These are phyloP conservation scores for Monosporozyma aerobia DNA, from an alignment of 805 yeast genomes.

Conservation along the genomic window DNA sequence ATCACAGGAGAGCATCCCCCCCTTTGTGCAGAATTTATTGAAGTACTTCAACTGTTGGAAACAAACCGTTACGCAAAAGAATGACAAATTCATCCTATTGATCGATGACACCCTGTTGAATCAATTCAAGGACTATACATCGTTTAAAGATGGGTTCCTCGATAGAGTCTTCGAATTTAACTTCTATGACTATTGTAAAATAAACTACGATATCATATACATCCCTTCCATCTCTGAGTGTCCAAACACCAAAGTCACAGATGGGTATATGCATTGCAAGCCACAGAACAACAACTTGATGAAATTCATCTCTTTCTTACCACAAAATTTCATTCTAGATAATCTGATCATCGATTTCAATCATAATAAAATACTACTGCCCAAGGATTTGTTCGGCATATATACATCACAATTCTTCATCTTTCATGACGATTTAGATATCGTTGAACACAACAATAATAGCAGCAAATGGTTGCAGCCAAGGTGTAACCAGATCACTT, in stretches of 20 bases:
- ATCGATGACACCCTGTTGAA: neutral
- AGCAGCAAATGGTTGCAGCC: constrained; percentile 4
- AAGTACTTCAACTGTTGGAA: neutral
- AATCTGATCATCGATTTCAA: constrained; percentile 7
- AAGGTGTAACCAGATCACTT: constrained; percentile 9
- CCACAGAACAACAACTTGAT: neutral
- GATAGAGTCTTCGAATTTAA: neutral
- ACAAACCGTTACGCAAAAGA: neutral
- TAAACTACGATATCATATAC: neutral
- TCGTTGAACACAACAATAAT: neutral
- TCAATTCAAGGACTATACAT: neutral
- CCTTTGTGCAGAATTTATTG: neutral
- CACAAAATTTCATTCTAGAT: neutral
- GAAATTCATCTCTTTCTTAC: neutral
- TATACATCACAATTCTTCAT: constrained; percentile 6
- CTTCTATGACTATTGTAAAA: too few relatives aligned
- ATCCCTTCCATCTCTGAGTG: neutral
- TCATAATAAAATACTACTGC: neutral
- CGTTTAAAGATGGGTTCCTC: neutral
- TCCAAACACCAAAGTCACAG: neutral
- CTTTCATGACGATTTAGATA: constrained; percentile 1
- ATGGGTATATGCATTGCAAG: neutral
- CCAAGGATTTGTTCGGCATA: constrained; percentile 12
- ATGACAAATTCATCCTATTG: neutral
- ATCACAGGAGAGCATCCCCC: neutral